These are phyloP conservation scores for Fusarium abutilonis DNA, from an alignment of 2,329 filamentous ascomycete genomes.

Conservation along the genomic window DNA sequence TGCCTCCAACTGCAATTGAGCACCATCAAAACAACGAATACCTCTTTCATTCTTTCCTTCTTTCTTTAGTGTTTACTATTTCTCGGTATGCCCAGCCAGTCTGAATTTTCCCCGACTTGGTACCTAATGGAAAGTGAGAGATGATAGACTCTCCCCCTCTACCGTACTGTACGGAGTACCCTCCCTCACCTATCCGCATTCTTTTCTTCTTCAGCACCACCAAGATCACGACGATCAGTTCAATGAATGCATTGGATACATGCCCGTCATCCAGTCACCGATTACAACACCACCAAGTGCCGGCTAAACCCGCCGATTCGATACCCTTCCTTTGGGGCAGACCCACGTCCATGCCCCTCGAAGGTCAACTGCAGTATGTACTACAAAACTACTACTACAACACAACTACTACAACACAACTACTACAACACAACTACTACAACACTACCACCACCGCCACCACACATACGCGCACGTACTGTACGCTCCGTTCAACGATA, in stretches of 20 bases:
- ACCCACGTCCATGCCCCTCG: slow-evolving; percentile 19
- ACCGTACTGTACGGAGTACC: slow-evolving; percentile 8
- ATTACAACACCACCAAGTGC: slow-evolving; percentile 1
- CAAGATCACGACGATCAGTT: neutral
- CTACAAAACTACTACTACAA: slow-evolving; percentile 1
- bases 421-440: no score
- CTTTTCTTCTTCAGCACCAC: slow-evolving; percentile 20
- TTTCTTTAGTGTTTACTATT: slow-evolving; percentile 16
- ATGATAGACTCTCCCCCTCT: slow-evolving; percentile 14
- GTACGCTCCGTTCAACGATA: no score
- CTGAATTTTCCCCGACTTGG: slow-evolving; percentile 13
- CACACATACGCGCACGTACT: neutral
- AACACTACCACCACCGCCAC: neutral
- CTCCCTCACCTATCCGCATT: neutral
- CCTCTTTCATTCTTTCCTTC: slow-evolving; percentile 18
- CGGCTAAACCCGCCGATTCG: slow-evolving; percentile 37
- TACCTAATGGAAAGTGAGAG: slow-evolving; percentile 27
- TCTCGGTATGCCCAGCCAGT: slow-evolving; percentile 4
- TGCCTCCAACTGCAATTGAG: neutral
- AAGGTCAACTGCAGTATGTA: slow-evolving; percentile 20
- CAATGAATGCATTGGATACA: slow-evolving; percentile 7
- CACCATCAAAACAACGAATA: slow-evolving; percentile 5
- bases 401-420: neutral
- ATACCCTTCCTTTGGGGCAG: slow-evolving; percentile 37
- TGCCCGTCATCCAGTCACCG: slow-evolving; percentile 17